These are phyloP conservation scores for Globisporangium radiosum DNA, from an alignment of 352 stramenopile genomes.

Conservation along the genomic window DNA sequence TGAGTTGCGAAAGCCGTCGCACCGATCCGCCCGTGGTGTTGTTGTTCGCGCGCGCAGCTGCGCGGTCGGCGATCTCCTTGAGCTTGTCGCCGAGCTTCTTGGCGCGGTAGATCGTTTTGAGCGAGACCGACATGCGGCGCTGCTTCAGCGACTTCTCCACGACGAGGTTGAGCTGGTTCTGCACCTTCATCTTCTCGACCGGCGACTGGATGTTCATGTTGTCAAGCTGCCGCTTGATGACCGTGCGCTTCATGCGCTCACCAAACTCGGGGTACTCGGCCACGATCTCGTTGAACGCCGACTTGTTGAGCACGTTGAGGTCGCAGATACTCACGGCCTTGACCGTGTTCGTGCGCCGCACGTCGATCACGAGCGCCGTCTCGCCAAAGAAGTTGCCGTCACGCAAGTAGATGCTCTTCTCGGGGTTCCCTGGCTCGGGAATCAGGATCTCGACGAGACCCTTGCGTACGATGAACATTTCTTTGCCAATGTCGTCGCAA, in stretches of 20 bases:
- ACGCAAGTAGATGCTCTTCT: slow-evolving; percentile 65
- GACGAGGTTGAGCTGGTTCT: slow-evolving; percentile 69
- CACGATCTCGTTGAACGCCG: slow-evolving; percentile 75
- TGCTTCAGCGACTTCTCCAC: slow-evolving; percentile 78
- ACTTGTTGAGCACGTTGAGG: slow-evolving; percentile 72
- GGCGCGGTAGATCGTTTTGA: slow-evolving; percentile 68
- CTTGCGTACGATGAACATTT: slow-evolving; percentile 87
- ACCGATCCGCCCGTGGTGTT: slow-evolving; percentile 7
- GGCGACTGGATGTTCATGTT: slow-evolving; percentile 83
- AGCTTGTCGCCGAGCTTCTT: slow-evolving; percentile 80
- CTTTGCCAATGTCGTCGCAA: slow-evolving; percentile 73
- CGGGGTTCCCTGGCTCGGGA: slow-evolving; percentile 29
- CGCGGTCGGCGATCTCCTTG: slow-evolving; percentile 73
- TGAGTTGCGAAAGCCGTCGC: slow-evolving; percentile 18
- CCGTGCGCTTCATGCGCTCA: slow-evolving; percentile 73
- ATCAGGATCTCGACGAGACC: slow-evolving; percentile 76
- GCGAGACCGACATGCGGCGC: slow-evolving; percentile 60
- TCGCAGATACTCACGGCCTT: slow-evolving; percentile 75
- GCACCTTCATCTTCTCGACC: slow-evolving; percentile 63
- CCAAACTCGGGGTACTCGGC: slow-evolving; percentile 76
- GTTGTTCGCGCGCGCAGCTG: slow-evolving; percentile 17
- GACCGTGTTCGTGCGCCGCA: slow-evolving; percentile 72
- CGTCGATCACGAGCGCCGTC: slow-evolving; percentile 73
- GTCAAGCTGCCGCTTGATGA: slow-evolving; percentile 75
- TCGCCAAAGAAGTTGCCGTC: slow-evolving; percentile 78